Conservation (phyloP, 202 grass and related monocot genomes). For the Zoysia matrella region DNA sequence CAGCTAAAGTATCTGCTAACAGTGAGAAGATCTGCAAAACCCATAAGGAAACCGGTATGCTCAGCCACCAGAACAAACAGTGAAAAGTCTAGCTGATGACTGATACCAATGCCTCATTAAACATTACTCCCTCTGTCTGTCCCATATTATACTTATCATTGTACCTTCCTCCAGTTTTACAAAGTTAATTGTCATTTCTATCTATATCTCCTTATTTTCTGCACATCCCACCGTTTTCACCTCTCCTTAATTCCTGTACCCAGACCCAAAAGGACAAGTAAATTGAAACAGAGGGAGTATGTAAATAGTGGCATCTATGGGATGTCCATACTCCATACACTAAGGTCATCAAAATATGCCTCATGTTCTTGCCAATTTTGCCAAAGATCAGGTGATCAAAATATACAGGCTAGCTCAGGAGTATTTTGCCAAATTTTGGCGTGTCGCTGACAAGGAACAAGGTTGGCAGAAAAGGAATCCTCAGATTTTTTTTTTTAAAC, state of each 20-base stretch:
- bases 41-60: neutral
- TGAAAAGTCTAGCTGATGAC: conserved; percentile 10
- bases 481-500: too few relatives aligned
- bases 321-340: neutral
- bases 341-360: neutral
- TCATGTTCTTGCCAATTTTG: neutral
- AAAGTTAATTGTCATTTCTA: too few relatives aligned
- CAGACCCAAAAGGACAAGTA: too few relatives aligned
- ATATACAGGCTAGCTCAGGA: neutral
- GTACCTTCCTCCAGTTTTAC: too few relatives aligned
- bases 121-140: neutral
- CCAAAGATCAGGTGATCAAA: neutral
- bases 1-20: conserved; percentile 79
- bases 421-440: neutral
- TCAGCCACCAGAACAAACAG: neutral
- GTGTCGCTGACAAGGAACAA: neutral
- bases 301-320: neutral
- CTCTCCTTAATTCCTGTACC: too few relatives aligned
- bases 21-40: conserved; percentile 85
- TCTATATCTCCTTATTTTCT: too few relatives aligned
- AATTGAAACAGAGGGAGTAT: too few relatives aligned
- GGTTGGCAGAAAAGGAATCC: neutral
- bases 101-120: neutral
- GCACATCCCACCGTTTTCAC: too few relatives aligned
- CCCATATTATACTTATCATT: too few relatives aligned